phyloP scores from a whole-genome alignment of 228 moss, liverwort and hornwort genomes.

The Sphagnum magellanicum region DNA sequence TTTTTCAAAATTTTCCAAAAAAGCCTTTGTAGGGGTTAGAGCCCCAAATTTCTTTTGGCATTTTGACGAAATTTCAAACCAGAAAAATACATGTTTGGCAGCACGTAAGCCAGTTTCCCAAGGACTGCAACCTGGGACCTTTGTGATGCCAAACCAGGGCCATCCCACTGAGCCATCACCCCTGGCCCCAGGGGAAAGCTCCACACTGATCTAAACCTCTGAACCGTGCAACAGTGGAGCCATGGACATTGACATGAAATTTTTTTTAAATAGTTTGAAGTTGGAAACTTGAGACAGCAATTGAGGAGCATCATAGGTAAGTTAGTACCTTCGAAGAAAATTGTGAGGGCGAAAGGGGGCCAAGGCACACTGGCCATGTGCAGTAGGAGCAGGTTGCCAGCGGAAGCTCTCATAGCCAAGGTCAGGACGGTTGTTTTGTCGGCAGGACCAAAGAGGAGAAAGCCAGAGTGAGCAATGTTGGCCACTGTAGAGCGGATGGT shows the following conservation, averaged over 20 bases:
- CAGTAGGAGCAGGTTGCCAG: slow-evolving; percentile 45
- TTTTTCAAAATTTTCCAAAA: not conserved
- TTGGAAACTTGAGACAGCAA: not conserved
- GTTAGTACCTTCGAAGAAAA: slow-evolving; percentile 41
- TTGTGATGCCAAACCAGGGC: not conserved
- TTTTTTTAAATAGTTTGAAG: not conserved
- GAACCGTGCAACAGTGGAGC: not conserved
- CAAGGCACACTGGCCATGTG: slow-evolving; percentile 41
- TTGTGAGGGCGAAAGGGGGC: slow-evolving; percentile 46
- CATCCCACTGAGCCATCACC: not conserved
- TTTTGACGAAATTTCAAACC: not conserved
- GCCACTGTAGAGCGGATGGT: slow-evolving; percentile 55
- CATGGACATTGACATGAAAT: not conserved
- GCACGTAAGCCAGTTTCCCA: no score
- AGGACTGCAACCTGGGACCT: no score
- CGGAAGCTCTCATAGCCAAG: slow-evolving; percentile 63
- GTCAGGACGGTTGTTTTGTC: slow-evolving; percentile 50
- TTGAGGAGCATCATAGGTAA: not conserved
- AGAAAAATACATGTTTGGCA: not conserved
- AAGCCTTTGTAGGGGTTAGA: not conserved
- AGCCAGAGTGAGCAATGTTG: slow-evolving; percentile 54
- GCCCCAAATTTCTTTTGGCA: not conserved
- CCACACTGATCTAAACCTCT: not conserved
- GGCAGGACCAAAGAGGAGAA: slow-evolving; percentile 49
- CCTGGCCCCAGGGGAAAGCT: not conserved